A percentile compares a stretch with the other conserved stretches of the same genome.
phyloP scores from a whole-genome alignment of 306 rosid genomes.

The Parietaria judaica region DNA sequence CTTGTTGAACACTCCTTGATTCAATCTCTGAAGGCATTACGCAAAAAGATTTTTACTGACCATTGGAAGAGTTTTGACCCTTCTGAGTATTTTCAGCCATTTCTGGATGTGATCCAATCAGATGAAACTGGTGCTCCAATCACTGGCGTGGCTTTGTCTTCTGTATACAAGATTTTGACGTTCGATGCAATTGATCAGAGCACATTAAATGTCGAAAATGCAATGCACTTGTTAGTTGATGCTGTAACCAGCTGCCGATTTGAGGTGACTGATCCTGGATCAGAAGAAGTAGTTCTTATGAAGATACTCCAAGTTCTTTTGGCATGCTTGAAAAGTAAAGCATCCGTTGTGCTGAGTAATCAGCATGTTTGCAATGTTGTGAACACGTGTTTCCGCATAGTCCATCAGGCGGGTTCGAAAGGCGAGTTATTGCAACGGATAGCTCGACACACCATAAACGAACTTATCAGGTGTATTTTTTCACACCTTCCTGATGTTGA shows the following conservation, averaged over 20 bases:
- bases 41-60: constrained; percentile 73
- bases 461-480: constrained; percentile 83
- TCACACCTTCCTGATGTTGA: constrained; percentile 88
- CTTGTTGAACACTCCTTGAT: constrained; percentile 73
- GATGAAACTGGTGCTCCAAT: constrained; percentile 96
- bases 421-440: constrained; percentile 88
- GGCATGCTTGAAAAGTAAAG: constrained; percentile 96
- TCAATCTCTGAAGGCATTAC: constrained; percentile 77
- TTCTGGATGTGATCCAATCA: constrained; percentile 85
- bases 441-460: constrained; percentile 90
- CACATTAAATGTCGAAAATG: constrained; percentile 75
- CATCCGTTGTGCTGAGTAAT: constrained; percentile 83
- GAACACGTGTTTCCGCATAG: constrained; percentile 91
- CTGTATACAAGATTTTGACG: constrained; percentile 86
- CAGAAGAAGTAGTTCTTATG: constrained; percentile 88
- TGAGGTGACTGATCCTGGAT: constrained; percentile 90
- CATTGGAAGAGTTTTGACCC: constrained; percentile 91
- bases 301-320: constrained; percentile 94
- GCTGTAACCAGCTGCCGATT: constrained; percentile 95
- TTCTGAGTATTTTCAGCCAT: constrained; percentile 77
- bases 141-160: constrained; percentile 87
- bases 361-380: constrained; percentile 96
- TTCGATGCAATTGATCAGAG: constrained; percentile 84
- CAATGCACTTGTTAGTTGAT: constrained; percentile 93
- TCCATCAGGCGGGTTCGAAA: constrained; percentile 90